phyloP scores from a whole-genome alignment of 78 protist genomes.

The slime mould (Dictyostelium discoideum) region DNA sequence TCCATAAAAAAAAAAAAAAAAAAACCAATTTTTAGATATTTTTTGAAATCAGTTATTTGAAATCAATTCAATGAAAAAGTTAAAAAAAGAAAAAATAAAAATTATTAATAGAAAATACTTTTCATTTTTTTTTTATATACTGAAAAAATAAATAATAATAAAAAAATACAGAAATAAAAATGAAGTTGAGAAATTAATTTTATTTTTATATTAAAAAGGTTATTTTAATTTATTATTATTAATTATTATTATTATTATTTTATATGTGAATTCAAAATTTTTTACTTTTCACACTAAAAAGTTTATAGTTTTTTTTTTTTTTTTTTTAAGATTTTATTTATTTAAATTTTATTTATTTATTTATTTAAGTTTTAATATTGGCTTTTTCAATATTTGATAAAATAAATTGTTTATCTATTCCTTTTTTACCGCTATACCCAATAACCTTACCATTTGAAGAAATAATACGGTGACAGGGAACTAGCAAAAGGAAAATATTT shows the following conservation, averaged over 20 bases:
- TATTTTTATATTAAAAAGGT: neutral
- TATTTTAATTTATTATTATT: no score
- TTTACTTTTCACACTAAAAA: no score
- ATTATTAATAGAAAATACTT: neutral
- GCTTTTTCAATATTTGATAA: neutral
- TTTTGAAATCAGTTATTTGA: neutral
- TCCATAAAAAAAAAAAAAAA: neutral
- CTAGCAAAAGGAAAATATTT: no score
- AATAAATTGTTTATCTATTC: slow-evolving; percentile 41
- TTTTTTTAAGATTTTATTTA: no score
- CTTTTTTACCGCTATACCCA: slow-evolving; percentile 57
- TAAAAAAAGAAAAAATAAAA: no score
- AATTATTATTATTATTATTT: no score
- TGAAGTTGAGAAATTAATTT: neutral
- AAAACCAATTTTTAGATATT: neutral
- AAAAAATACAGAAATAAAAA: neutral
- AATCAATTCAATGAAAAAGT: neutral
- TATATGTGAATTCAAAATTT: no score
- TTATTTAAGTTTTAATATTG: neutral
- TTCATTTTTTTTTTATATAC: neutral
- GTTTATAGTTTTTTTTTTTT: no score
- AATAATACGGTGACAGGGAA: slow-evolving; percentile 60
- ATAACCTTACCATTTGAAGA: slow-evolving; percentile 15
- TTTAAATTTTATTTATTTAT: no score
- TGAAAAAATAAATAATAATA: neutral